Conservation (phyloP, 2,329 filamentous ascomycete species). For the Fusarium incarnatum region DNA sequence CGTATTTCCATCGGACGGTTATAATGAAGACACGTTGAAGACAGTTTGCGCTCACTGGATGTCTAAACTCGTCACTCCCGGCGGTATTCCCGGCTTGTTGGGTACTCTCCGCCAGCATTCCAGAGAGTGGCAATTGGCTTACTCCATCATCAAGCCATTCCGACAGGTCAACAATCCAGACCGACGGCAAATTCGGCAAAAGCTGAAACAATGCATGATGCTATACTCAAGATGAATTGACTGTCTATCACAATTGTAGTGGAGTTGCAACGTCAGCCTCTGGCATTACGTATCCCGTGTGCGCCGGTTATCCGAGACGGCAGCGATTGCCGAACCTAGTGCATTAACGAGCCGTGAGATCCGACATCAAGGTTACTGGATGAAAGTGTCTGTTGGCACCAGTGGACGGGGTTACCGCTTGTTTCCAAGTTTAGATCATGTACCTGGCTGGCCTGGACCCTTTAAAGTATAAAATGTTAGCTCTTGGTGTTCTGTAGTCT, state of each 20-base stretch:
- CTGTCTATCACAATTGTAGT: slow-evolving; percentile 3
- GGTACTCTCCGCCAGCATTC: no score
- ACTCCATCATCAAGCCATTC: neutral
- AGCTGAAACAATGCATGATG: neutral
- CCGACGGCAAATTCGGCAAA: slow-evolving; percentile 26
- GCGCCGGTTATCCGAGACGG: slow-evolving; percentile 40
- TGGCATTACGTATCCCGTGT: slow-evolving; percentile 8
- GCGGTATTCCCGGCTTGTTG: neutral
- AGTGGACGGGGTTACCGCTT: neutral
- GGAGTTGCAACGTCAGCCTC: slow-evolving; percentile 10
- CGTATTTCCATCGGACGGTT: neutral
- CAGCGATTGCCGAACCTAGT: slow-evolving; percentile 26
- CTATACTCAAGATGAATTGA: neutral
- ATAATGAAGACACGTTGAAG: neutral
- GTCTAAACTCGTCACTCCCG: neutral
- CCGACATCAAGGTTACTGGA: slow-evolving; percentile 4
- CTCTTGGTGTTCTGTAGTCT: neutral
- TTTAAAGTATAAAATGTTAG: slow-evolving; percentile 17
- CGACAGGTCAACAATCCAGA: neutral
- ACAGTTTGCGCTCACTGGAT: neutral
- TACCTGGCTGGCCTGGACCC: slow-evolving; percentile 5
- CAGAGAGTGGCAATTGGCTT: neutral
- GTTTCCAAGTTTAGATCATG: slow-evolving; percentile 17
- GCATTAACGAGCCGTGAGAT: slow-evolving; percentile 36
- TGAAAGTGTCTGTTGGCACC: neutral